These are phyloP conservation scores for Oxyria digyna DNA, from an alignment of 148 eudicot genomes.

Conservation along the genomic window DNA sequence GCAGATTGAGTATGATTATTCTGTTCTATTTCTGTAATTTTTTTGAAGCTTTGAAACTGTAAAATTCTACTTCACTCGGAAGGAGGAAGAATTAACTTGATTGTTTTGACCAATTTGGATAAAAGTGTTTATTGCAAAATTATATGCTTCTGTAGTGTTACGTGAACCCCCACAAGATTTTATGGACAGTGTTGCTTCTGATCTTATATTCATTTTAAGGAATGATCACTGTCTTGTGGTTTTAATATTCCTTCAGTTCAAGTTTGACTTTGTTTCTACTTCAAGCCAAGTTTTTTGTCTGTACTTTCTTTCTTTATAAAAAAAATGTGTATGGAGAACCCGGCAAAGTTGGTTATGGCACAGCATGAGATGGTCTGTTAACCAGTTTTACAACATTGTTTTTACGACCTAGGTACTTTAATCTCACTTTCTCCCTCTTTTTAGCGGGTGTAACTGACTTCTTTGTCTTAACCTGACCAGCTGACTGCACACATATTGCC, in stretches of 20 bases:
- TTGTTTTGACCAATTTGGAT: slow-evolving; percentile 1
- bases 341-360: neutral
- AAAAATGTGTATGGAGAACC: no score
- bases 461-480: no score
- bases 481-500: no score
- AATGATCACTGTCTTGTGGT: neutral
- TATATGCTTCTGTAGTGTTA: neutral
- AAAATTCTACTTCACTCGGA: neutral
- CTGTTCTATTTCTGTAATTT: neutral
- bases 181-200: neutral
- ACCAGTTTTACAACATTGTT: no score
- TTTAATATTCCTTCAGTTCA: neutral
- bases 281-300: neutral
- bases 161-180: neutral
- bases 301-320: neutral
- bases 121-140: neutral
- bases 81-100: neutral
- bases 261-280: neutral
- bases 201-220: neutral
- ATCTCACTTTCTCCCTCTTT: no score
- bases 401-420: no score
- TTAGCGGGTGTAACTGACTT: no score
- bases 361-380: neutral
- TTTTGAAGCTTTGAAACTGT: neutral
- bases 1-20: neutral